Percentiles rank a stretch among this genome's conserved stretches.
phyloP scores from a whole-genome alignment of 345 rosid species.

The Eutrema heterophyllum region DNA sequence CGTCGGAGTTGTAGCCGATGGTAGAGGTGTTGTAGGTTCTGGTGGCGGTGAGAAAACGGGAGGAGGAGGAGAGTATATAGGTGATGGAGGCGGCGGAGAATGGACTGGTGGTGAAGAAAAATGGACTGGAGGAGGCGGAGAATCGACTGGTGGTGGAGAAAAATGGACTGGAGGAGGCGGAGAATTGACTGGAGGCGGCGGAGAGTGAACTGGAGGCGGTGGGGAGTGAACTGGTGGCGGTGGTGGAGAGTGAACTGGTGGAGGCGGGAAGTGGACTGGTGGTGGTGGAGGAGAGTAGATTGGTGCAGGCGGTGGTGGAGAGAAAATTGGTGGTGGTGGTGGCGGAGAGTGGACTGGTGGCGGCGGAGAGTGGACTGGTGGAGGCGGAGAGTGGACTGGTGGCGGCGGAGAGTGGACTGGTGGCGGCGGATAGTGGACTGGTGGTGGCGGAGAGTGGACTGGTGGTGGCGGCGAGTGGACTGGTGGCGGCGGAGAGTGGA shows the following conservation, averaged over 20 bases:
- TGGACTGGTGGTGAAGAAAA: conserved; percentile 16
- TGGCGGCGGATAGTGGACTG: conserved; percentile 1
- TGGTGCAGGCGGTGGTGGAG: conserved; percentile 25
- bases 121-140: not conserved
- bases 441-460: conserved; percentile 10
- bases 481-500: not conserved
- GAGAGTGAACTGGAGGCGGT: conserved; percentile 16
- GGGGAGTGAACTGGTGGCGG: conserved; percentile 15
- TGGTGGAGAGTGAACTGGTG: conserved; percentile 25
- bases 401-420: conserved; percentile 6
- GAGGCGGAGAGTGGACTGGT: conserved; percentile 10
- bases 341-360: conserved; percentile 22
- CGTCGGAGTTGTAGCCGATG: conserved; percentile 25
- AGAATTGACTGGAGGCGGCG: conserved; percentile 8
- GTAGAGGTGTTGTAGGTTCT: not conserved
- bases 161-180: conserved; percentile 16
- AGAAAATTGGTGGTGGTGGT: conserved; percentile 8
- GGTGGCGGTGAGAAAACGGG: conserved; percentile 32
- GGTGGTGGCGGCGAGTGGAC: conserved; percentile 17
- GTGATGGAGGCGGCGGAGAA: conserved; percentile 23
- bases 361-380: conserved; percentile 7
- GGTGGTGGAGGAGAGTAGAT: conserved; percentile 27
- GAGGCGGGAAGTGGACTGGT: conserved; percentile 12
- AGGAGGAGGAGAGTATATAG: conserved; percentile 31
- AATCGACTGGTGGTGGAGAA: conserved; percentile 13